phyloP scores from a whole-genome alignment of 495 filamentous ascomycete genomes.

The Hamigera avellanea region DNA sequence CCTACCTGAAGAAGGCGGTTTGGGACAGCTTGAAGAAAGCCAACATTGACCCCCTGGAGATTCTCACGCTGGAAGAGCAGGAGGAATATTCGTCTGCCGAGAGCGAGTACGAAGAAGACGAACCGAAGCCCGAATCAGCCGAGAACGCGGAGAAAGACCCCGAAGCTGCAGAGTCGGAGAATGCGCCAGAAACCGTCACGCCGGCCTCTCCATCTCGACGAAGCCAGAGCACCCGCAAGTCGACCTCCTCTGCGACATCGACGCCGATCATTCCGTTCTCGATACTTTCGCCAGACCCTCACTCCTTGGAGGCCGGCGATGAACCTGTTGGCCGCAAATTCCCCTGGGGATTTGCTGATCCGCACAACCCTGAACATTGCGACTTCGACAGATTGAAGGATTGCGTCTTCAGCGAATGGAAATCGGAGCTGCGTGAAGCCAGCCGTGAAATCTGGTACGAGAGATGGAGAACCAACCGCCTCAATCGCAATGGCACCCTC shows the following conservation, averaged over 20 bases:
- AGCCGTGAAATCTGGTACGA: slow-evolving; percentile 94
- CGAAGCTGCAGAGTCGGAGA: slow-evolving; percentile 2
- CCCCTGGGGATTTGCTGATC: slow-evolving; percentile 94
- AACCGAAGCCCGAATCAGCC: slow-evolving; percentile 29
- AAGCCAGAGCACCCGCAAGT: slow-evolving; percentile 17
- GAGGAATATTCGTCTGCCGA: slow-evolving; percentile 52
- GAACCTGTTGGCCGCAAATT: slow-evolving; percentile 66
- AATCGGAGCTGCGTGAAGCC: slow-evolving; percentile 78
- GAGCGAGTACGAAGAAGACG: slow-evolving; percentile 47
- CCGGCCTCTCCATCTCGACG: slow-evolving; percentile 15
- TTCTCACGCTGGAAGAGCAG: slow-evolving; percentile 65
- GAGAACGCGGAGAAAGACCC: slow-evolving; percentile 3
- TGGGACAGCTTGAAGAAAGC: slow-evolving; percentile 77
- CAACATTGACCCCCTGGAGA: slow-evolving; percentile 80
- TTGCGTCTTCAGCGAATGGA: slow-evolving; percentile 86
- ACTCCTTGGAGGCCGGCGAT: slow-evolving; percentile 55
- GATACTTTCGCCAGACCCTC: slow-evolving; percentile 85
- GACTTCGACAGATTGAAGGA: slow-evolving; percentile 90
- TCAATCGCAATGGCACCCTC: slow-evolving; percentile 31
- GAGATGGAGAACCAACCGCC: slow-evolving; percentile 74
- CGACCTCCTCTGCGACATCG: slow-evolving; percentile 9
- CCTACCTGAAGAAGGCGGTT: slow-evolving; percentile 80
- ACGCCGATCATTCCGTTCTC: slow-evolving; percentile 58
- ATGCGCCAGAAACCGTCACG: background rate
- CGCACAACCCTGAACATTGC: slow-evolving; percentile 81